phyloP scores from a whole-genome alignment of 164 flowering plant genomes.

The Euptelea pleiosperma region DNA sequence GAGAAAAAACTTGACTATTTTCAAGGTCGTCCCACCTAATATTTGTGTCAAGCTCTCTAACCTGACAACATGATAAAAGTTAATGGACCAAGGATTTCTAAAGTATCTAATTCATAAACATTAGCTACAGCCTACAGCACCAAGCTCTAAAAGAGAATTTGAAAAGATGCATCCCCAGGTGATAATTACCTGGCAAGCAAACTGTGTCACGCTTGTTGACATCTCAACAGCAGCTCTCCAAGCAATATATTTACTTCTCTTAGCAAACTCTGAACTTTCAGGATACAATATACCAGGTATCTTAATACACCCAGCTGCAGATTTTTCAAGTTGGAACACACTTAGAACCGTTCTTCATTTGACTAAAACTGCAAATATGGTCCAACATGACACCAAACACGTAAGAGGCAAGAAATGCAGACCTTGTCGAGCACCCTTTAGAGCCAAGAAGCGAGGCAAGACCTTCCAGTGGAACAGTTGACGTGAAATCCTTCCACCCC shows the following conservation, averaged over 20 bases:
- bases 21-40: constrained; percentile 82
- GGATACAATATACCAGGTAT: constrained; percentile 72
- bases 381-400: background rate
- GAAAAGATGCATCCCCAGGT: background rate
- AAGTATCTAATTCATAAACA: background rate
- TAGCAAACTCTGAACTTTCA: constrained; percentile 71
- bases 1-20: constrained; percentile 42
- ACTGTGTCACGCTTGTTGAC: constrained; percentile 59
- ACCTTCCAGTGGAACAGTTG: constrained; percentile 76
- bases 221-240: constrained; percentile 90
- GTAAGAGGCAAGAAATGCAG: constrained; percentile 8
- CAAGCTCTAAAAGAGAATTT: background rate
- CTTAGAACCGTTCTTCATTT: constrained; percentile 28
- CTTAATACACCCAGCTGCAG: constrained; percentile 79
- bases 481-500: constrained; percentile 87
- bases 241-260: constrained; percentile 56
- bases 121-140: background rate
- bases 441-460: constrained; percentile 62
- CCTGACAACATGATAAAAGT: constrained; percentile 38
- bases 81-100: constrained; percentile 9
- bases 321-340: constrained; percentile 30
- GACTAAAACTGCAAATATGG: constrained; percentile 14
- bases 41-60: constrained; percentile 70
- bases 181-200: constrained; percentile 69
- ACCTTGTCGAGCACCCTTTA: constrained; percentile 91